phyloP scores from a whole-genome alignment of 2,329 filamentous ascomycete genomes.

The Penicillium capsulatum region DNA sequence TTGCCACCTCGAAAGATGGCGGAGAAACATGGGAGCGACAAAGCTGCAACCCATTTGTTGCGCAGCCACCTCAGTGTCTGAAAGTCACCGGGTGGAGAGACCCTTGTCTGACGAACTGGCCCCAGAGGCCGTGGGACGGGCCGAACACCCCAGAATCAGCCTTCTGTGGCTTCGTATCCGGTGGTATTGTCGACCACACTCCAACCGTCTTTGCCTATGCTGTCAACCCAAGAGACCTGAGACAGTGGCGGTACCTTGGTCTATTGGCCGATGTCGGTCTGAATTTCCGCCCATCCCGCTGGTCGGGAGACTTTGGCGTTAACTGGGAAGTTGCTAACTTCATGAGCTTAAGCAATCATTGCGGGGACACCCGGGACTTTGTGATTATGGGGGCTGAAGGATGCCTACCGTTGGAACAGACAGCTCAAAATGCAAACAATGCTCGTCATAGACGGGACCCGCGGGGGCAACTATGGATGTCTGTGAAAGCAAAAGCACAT shows the following conservation, averaged over 20 bases:
- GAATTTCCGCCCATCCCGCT: conserved; percentile 40
- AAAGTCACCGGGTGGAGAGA: conserved; percentile 44
- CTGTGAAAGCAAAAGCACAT: conserved; percentile 30
- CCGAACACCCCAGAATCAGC: too few species aligned
- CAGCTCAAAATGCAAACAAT: too few species aligned
- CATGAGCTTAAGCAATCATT: conserved; percentile 38
- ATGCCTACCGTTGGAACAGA: conserved; percentile 19
- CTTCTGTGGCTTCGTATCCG: conserved; percentile 51
- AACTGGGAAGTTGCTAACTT: conserved; percentile 53
- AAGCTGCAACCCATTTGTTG: conserved; percentile 37
- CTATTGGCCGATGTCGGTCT: conserved; percentile 41
- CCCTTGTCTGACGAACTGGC: conserved; percentile 33
- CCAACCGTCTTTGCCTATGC: conserved; percentile 49
- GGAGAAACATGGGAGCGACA: conserved; percentile 38
- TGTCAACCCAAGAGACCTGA: conserved; percentile 39
- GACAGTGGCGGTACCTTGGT: conserved; percentile 46
- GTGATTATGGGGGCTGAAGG: conserved; percentile 49
- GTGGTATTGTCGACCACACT: conserved; percentile 41
- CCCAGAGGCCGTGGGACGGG: too few species aligned
- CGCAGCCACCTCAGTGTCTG: conserved; percentile 31
- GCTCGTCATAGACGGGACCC: conserved; percentile 22
- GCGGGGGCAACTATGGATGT: conserved; percentile 46
- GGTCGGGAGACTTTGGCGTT: conserved; percentile 49
- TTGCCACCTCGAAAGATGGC: conserved; percentile 38
- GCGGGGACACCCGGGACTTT: conserved; percentile 36